Evolutionary conservation across 108 stramenopile genomes (phyloP).

Genomic region (Cyclotella sp.): DNA sequence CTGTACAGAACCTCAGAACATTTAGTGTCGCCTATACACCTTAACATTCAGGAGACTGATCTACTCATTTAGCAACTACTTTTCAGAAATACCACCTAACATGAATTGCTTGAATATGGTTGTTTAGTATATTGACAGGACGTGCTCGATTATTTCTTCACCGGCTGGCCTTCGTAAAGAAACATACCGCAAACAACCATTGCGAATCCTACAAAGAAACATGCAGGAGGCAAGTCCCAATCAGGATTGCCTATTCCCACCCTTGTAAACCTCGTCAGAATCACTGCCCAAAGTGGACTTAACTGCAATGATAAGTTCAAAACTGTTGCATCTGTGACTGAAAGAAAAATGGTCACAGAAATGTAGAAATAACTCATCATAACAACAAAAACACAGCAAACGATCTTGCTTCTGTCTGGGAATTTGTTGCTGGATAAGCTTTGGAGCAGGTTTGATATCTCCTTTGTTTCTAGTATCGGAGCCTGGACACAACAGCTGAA

Average conservation of each 20-base stretch:
- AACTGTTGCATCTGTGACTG: conserved; percentile 72
- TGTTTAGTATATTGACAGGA: too few species aligned
- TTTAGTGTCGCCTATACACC: too few species aligned
- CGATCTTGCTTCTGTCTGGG: background rate
- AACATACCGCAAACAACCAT: conserved; percentile 42
- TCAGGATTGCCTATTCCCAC: background rate
- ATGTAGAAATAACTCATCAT: conserved; percentile 73
- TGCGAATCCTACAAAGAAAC: conserved; percentile 38
- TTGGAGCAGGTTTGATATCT: conserved; percentile 19
- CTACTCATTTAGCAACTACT: too few species aligned
- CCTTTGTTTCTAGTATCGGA: conserved; percentile 49
- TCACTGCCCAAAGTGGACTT: conserved; percentile 74
- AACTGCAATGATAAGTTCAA: conserved; percentile 75
- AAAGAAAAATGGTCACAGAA: conserved; percentile 59
- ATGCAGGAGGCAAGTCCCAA: conserved; percentile 17
- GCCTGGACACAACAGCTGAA: conserved; percentile 51
- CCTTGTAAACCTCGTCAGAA: conserved; percentile 53
- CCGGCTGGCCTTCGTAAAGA: conserved; percentile 31
- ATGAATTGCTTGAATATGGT: too few species aligned
- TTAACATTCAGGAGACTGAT: too few species aligned
- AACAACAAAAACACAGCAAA: conserved; percentile 26
- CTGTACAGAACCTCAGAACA: too few species aligned
- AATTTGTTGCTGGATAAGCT: background rate
- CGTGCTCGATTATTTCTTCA: background rate
- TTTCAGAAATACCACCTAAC: too few species aligned